Percentiles rank a stretch among this genome's conserved stretches.
Evolutionary conservation across 2,329 filamentous ascomycete species (phyloP).

Genomic region (Colletotrichum lindemuthianum): DNA sequence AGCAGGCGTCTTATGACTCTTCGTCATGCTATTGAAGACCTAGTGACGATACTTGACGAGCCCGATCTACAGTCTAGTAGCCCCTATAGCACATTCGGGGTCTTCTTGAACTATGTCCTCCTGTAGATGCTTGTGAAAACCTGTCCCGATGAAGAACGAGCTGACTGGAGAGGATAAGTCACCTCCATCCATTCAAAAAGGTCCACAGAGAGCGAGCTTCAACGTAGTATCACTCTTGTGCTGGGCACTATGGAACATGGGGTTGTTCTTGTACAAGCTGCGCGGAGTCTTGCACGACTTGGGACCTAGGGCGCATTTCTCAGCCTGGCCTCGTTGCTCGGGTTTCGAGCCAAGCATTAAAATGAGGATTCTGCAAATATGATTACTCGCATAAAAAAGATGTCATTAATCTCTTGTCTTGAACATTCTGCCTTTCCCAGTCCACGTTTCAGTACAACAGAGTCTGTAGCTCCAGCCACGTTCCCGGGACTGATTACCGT

Average conservation of each 20-base stretch:
- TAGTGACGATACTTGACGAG: background rate
- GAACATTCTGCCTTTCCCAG: too few relatives aligned
- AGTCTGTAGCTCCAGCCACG: too few relatives aligned
- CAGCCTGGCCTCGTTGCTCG: slow-evolving; percentile 8
- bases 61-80: background rate
- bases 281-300: slow-evolving; percentile 7
- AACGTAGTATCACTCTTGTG: too few relatives aligned
- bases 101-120: slow-evolving; percentile 13
- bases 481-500: too few relatives aligned
- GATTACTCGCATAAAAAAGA: too few relatives aligned
- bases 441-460: too few relatives aligned
- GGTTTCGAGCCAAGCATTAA: background rate
- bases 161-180: background rate
- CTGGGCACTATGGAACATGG: background rate
- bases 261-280: background rate
- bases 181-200: background rate
- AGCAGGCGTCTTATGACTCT: background rate
- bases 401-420: background rate
- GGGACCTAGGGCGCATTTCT: slow-evolving; percentile 22
- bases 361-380: background rate
- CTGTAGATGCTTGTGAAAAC: slow-evolving; percentile 10
- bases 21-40: background rate
- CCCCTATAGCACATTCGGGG: slow-evolving; percentile 14
- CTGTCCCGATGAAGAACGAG: background rate
- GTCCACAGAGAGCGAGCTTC: background rate